Percentiles rank a stretch among this genome's conserved stretches.
Conservation (phyloP, 2,329 filamentous ascomycete species). For the Sclerotinia nivalis region DNA sequence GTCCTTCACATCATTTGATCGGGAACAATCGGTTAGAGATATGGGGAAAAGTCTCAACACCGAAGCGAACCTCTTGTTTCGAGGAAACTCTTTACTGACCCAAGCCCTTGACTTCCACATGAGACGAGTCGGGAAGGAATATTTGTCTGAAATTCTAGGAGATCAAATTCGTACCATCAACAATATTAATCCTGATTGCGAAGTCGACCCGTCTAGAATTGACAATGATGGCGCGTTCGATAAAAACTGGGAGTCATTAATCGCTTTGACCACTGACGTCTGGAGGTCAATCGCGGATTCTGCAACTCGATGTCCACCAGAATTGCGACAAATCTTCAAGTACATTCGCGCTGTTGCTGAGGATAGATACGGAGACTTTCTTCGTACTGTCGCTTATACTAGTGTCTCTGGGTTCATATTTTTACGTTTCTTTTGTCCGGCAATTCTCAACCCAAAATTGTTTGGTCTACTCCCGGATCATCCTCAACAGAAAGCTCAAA, state of each 20-base stretch:
- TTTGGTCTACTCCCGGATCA: constrained; percentile 84
- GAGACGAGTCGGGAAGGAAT: constrained; percentile 90
- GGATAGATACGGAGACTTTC: constrained; percentile 89
- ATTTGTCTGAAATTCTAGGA: constrained; percentile 82
- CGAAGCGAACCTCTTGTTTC: constrained; percentile 92
- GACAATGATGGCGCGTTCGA: constrained; percentile 67
- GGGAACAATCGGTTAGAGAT: constrained; percentile 72
- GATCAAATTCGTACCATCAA: constrained; percentile 88
- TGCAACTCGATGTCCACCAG: constrained; percentile 72
- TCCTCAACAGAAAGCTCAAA: constrained; percentile 77
- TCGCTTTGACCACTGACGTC: constrained; percentile 74
- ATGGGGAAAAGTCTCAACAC: constrained; percentile 77
- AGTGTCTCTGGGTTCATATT: constrained; percentile 95
- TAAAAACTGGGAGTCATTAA: constrained; percentile 78
- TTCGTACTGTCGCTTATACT: constrained; percentile 86
- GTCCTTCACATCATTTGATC: constrained; percentile 62
- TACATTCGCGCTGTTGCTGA: constrained; percentile 92
- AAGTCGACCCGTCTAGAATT: constrained; percentile 88
- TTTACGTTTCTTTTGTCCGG: constrained; percentile 90
- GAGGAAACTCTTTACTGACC: constrained; percentile 90
- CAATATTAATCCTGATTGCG: constrained; percentile 85
- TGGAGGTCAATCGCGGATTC: constrained; percentile 82
- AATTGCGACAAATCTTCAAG: constrained; percentile 82
- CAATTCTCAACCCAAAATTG: constrained; percentile 92
- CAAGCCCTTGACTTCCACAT: constrained; percentile 95